Conservation (phyloP, 805 yeast species). For the Yueomyces sp. region DNA sequence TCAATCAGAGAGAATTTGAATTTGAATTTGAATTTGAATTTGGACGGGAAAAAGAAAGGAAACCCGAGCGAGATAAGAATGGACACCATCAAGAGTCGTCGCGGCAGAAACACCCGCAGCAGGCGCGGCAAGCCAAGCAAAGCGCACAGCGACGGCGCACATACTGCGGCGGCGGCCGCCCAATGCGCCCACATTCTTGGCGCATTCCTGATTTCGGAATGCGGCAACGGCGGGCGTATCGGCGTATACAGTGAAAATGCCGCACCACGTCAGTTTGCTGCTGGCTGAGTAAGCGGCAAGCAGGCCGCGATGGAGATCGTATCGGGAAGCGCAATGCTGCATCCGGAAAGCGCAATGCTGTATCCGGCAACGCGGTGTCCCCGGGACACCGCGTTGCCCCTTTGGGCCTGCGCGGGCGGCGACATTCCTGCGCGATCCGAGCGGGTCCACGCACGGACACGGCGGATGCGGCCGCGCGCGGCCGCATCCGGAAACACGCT, state of each 20-base stretch:
- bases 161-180: background rate
- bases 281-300: background rate
- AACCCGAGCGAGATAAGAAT: background rate
- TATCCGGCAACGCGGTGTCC: no score
- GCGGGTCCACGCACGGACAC: no score
- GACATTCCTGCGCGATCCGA: no score
- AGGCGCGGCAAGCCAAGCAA: background rate
- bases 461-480: background rate
- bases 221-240: no score
- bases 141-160: background rate
- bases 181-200: background rate
- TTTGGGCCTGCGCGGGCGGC: no score
- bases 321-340: no score
- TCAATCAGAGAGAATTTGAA: background rate
- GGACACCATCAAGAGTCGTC: background rate
- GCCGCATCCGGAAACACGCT: background rate
- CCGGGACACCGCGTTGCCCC: no score
- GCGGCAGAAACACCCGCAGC: background rate
- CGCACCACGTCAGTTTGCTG: background rate
- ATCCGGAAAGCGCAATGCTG: no score
- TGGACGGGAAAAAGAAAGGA: background rate
- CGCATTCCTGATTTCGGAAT: background rate
- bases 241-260: no score
- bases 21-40: background rate
- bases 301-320: background rate